phyloP scores from a whole-genome alignment of 257 asterid species.

The Jaltomata sinuosa region DNA sequence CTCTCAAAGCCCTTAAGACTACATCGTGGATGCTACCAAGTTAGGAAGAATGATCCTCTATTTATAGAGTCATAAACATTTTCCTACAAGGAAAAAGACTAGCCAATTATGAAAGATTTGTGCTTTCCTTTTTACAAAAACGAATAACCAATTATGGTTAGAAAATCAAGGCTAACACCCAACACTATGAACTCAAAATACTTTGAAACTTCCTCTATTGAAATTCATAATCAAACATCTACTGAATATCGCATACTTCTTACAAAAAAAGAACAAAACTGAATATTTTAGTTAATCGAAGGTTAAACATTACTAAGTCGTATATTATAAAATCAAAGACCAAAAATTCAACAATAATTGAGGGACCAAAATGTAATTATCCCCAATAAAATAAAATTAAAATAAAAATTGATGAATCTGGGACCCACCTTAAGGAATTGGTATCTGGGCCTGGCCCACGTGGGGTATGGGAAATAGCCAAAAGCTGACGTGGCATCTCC shows the following conservation, averaged over 20 bases:
- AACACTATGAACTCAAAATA: rapidly evolving
- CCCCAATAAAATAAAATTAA: neutral
- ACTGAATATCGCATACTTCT: neutral
- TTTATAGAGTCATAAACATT: no score
- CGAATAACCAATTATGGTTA: no score
- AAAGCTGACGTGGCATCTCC: neutral
- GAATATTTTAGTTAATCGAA: neutral
- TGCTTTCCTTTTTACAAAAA: no score
- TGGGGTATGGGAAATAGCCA: neutral
- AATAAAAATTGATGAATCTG: neutral
- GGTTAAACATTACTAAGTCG: neutral
- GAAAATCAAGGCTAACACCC: no score
- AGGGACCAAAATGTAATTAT: neutral
- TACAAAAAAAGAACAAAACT: neutral
- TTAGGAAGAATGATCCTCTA: no score
- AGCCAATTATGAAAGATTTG: no score
- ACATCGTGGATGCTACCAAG: no score
- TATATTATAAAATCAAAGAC: neutral
- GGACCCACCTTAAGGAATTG: neutral
- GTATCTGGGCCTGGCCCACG: neutral
- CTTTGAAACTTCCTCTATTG: neutral
- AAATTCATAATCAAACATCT: neutral
- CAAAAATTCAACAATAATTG: neutral
- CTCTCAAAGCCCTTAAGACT: no score
- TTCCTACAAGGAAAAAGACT: no score